Evolutionary conservation across 768 basidiomycete species (phyloP).

Genomic region (Clitopilus hobsonii): DNA sequence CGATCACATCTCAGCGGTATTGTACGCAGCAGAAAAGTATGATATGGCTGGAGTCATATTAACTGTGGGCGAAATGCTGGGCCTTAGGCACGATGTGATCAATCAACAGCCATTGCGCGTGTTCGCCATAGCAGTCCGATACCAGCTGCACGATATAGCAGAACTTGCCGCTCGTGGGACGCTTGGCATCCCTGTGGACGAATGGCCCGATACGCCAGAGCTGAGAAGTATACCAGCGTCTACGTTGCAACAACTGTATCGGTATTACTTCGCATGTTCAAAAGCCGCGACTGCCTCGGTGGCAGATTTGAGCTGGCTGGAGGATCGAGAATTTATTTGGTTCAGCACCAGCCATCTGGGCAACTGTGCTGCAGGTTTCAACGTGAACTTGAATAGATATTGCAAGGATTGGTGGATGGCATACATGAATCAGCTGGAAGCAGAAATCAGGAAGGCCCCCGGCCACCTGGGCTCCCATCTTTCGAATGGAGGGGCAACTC

Average conservation of each 20-base stretch:
- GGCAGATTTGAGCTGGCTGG: conserved; percentile 3
- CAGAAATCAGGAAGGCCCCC: background rate
- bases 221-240: conserved; percentile 32
- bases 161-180: conserved; percentile 29
- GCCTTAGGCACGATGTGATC: conserved; percentile 15
- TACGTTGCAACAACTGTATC: conserved; percentile 24
- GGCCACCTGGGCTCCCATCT: background rate
- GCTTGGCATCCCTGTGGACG: conserved; percentile 27
- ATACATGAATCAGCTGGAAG: conserved; percentile 6
- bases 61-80: conserved; percentile 21
- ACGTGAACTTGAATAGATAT: background rate
- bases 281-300: background rate
- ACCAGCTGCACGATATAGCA: conserved; percentile 25
- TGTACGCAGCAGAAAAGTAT: conserved; percentile 34
- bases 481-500: background rate
- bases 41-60: conserved; percentile 27
- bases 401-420: conserved; percentile 11
- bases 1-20: conserved; percentile 26
- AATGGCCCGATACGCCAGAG: conserved; percentile 28
- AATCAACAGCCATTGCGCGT: conserved; percentile 28
- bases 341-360: background rate
- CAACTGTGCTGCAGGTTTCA: background rate
- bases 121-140: conserved; percentile 35
- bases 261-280: background rate
- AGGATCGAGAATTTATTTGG: conserved; percentile 6